Evolutionary conservation across 768 basidiomycete species (phyloP), one percentile per base, ranked within the genome.

Genomic region (Rickenella mellea): DNA sequence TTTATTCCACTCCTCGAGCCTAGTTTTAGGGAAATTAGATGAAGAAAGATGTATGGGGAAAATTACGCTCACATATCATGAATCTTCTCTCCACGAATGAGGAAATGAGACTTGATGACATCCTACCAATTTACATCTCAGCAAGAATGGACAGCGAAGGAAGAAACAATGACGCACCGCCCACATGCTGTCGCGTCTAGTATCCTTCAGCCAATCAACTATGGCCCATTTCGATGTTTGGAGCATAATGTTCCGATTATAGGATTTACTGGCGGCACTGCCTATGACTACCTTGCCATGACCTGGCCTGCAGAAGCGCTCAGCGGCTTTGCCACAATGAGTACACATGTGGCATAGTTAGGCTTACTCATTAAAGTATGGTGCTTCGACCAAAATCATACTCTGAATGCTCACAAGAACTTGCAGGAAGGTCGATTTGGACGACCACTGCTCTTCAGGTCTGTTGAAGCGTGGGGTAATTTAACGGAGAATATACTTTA

Each of bases 331-430:
- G 17, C 32, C 21, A 39, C n/a, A 27, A 37, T 27, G 17, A 38
- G 28, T 30, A 32, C 11, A 29, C 29, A 48, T 21, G 10, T 15
- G 35, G 38, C 5, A n/a, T 27, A n/a, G 19, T 40, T 17, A 30
- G 20, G 62, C 69, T 24, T 47, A 74, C 73, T 77, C 76, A 49
- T 76, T 78, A 56, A 68, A 76, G 51, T 68, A 78, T 2, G 74
- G 73, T 10, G 64, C 48, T 27, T 76, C 73, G 17, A 73, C 64
- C 26, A 76, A 55, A 44, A 76, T 76, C 73, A 76, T 76, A 54
- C 69, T 70, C 54, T 76, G 75, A 20, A 76, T 74, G 41, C 70
- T 73, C 26, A 78, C 69, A 14, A 77, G 57, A 14, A 76, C 73
- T 53, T 76, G 76, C 27, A 76, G 58, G 17, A 78, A 54, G 7